Evolutionary conservation across 768 basidiomycete species (phyloP).

Genomic region (Lactarius sp.): DNA sequence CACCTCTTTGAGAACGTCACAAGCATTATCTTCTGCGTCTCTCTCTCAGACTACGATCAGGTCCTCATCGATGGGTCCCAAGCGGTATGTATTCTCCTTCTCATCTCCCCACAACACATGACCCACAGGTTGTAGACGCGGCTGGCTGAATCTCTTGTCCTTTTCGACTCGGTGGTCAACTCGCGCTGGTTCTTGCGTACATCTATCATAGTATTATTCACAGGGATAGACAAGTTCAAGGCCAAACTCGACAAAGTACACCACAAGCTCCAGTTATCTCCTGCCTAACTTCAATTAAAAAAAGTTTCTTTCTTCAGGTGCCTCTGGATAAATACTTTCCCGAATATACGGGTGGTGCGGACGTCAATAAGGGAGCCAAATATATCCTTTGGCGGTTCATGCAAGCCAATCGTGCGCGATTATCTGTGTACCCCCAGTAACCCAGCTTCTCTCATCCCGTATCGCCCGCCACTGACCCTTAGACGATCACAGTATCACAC

Average conservation of each 20-base stretch:
- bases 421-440: too few species aligned
- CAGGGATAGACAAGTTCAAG: conserved; percentile 47
- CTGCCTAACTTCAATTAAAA: not conserved
- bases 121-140: conserved; percentile 29
- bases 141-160: conserved; percentile 44
- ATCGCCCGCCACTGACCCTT: too few species aligned
- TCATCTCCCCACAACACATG: not conserved
- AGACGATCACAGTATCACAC: too few species aligned
- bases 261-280: not conserved
- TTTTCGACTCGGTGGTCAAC: conserved; percentile 50
- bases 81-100: conserved; percentile 27
- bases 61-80: conserved; percentile 23
- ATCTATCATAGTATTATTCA: conserved; percentile 40
- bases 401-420: conserved; percentile 36
- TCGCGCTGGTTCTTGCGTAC: conserved; percentile 45
- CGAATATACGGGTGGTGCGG: conserved; percentile 41
- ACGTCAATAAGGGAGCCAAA: conserved; percentile 43
- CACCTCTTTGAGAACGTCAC: conserved; percentile 61
- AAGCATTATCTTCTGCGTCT: conserved; percentile 66
- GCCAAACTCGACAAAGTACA: conserved; percentile 41
- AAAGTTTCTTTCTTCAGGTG: conserved; percentile 13
- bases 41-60: conserved; percentile 71
- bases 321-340: conserved; percentile 36
- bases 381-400: conserved; percentile 47
- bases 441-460: too few species aligned